Evolutionary conservation across 306 rosid species (phyloP).

Genomic region (Vicia faba): DNA sequence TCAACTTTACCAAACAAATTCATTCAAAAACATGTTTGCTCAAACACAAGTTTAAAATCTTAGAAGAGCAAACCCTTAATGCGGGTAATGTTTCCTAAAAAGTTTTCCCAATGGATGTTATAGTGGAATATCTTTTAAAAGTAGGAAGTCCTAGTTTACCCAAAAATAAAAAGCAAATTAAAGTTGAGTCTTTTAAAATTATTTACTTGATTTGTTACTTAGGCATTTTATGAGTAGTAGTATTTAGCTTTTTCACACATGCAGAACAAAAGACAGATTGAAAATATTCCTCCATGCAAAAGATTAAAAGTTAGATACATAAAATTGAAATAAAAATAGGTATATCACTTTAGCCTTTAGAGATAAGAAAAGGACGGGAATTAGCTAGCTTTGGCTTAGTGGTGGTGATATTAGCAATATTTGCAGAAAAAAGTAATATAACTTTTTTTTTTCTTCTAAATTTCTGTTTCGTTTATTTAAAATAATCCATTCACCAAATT

Average conservation of each 20-base stretch:
- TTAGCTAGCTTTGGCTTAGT: slow-evolving; percentile 29
- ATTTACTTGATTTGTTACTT: slow-evolving; percentile 25
- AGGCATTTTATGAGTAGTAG: slow-evolving; percentile 29
- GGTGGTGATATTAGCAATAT: slow-evolving; percentile 32
- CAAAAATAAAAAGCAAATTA: slow-evolving; percentile 36
- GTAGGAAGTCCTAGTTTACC: slow-evolving; percentile 39
- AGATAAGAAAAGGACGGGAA: slow-evolving; percentile 26
- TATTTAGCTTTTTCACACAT: slow-evolving; percentile 41
- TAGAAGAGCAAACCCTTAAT: background rate
- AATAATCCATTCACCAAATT: too few species aligned
- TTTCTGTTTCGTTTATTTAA: too few species aligned
- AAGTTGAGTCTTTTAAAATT: slow-evolving; percentile 4
- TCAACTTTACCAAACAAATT: background rate
- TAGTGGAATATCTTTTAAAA: slow-evolving; percentile 44
- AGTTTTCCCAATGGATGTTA: slow-evolving; percentile 30
- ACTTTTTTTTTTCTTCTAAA: too few species aligned
- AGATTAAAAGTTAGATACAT: slow-evolving; percentile 27
- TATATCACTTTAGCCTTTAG: slow-evolving; percentile 40
- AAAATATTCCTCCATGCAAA: slow-evolving; percentile 45
- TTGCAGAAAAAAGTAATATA: background rate
- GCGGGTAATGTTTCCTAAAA: slow-evolving; percentile 22
- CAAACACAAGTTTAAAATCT: slow-evolving; percentile 10
- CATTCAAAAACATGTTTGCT: background rate
- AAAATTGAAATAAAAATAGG: slow-evolving; percentile 30
- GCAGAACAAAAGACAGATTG: slow-evolving; percentile 44